phyloP scores from a whole-genome alignment of 2,329 filamentous ascomycete species.

The Exophiala sp. region DNA sequence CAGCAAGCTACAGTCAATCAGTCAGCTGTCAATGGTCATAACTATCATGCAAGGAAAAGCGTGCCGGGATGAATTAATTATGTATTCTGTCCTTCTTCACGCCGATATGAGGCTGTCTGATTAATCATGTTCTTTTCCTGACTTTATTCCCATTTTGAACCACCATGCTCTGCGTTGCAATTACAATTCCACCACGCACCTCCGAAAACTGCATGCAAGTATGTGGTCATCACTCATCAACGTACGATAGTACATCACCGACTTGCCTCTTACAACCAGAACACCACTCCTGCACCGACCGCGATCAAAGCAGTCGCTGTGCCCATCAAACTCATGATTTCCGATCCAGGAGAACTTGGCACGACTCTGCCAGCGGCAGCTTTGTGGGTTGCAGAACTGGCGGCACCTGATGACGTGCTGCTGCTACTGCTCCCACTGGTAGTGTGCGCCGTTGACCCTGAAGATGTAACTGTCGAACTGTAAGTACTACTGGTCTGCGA shows the following conservation, averaged over 20 bases:
- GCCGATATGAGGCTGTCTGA: too few species aligned
- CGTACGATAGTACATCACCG: not conserved
- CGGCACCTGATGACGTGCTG: conserved; percentile 9
- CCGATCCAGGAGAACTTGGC: conserved; percentile 7
- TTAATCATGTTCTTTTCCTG: too few species aligned
- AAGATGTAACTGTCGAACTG: conserved; percentile 21
- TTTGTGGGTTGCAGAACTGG: conserved; percentile 18
- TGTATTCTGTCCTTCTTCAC: too few species aligned
- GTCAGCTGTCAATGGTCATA: too few species aligned
- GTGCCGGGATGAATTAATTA: too few species aligned
- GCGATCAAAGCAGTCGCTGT: conserved; percentile 18
- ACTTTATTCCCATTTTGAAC: too few species aligned
- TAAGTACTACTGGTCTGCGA: conserved; percentile 25
- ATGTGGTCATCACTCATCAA: conserved; percentile 16
- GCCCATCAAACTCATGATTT: conserved; percentile 11
- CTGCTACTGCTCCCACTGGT: not conserved
- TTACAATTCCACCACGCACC: not conserved
- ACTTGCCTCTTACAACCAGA: conserved; percentile 18
- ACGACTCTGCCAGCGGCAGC: conserved; percentile 21
- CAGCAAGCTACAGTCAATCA: too few species aligned
- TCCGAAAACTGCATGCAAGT: not conserved
- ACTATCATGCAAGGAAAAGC: too few species aligned
- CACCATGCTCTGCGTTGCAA: not conserved
- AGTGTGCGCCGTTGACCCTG: not conserved
- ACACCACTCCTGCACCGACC: conserved; percentile 21